Evolutionary conservation across 306 rosid species (phyloP).

Genomic region (Cucurbita moschata): DNA sequence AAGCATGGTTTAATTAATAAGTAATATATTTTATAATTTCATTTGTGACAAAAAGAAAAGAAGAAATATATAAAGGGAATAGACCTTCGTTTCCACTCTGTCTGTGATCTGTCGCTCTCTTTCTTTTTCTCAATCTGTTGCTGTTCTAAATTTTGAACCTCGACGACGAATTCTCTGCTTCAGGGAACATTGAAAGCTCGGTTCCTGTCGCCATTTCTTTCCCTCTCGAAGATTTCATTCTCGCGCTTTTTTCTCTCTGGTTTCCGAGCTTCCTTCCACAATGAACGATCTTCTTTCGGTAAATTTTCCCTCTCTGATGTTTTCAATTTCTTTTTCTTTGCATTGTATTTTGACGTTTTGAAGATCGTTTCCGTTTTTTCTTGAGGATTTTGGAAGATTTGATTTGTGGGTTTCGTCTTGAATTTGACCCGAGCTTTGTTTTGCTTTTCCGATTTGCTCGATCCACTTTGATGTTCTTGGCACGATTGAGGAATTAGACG

Average conservation of each 20-base stretch:
- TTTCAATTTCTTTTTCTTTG: neutral
- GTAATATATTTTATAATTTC: neutral
- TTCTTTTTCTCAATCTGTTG: neutral
- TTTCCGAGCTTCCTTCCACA: conserved; percentile 21
- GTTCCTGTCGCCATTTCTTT: neutral
- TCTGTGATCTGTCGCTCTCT: conserved; percentile 13
- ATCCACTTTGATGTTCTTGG: neutral
- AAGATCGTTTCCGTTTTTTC: neutral
- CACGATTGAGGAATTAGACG: neutral
- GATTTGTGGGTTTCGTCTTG: neutral
- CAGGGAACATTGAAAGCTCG: conserved; percentile 35
- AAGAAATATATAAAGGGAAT: neutral
- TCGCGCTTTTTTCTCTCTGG: neutral
- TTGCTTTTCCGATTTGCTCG: neutral
- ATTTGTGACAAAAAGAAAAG: neutral
- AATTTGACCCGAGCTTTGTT: neutral
- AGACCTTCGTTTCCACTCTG: conserved; percentile 11
- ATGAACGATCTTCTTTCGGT: conserved; percentile 92
- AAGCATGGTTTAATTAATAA: neutral
- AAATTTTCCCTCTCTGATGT: conserved; percentile 1
- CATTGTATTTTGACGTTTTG: neutral
- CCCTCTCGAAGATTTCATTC: neutral
- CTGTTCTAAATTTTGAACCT: conserved; percentile 6
- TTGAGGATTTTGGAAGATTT: neutral
- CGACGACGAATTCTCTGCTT: conserved; percentile 29